Conservation (phyloP, 768 basidiomycete genomes). For the Lentinus tigrinus region DNA sequence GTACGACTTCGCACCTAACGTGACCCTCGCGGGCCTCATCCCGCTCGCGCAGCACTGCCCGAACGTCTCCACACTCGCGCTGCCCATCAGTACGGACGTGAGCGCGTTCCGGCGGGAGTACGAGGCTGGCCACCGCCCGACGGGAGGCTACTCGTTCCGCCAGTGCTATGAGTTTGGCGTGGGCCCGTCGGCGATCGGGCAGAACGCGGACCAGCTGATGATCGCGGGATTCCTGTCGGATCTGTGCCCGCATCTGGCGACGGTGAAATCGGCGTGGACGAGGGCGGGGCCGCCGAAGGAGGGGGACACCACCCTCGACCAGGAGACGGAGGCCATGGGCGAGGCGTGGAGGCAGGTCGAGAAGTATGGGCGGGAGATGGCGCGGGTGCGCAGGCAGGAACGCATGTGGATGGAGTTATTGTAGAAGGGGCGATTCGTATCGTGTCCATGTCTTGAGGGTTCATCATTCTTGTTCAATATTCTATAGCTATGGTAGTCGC, state of each 20-base stretch:
- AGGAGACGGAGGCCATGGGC: not conserved
- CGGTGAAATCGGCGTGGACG: constrained; percentile 6
- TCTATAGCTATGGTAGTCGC: too few relatives aligned
- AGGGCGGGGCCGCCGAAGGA: not conserved
- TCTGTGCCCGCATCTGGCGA: constrained; percentile 3
- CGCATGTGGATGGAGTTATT: constrained; percentile 1
- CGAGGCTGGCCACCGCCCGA: constrained; percentile 1
- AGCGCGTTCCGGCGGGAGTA: constrained; percentile 4
- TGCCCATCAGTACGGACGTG: constrained; percentile 8
- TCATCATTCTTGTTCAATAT: too few relatives aligned
- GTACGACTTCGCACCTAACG: not conserved
- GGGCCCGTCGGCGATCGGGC: not conserved
- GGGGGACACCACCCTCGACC: not conserved
- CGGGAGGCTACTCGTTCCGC: not conserved
- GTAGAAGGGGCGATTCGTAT: too few relatives aligned
- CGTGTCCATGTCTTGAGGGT: too few relatives aligned
- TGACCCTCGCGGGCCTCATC: constrained; percentile 12
- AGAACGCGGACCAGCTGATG: not conserved
- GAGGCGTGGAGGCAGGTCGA: not conserved
- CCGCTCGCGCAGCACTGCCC: constrained; percentile 13
- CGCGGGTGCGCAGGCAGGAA: constrained; percentile 9
- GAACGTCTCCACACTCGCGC: not conserved
- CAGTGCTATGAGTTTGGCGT: not conserved
- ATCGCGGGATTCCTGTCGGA: constrained; percentile 14
- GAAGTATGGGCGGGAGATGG: constrained; percentile 6